A percentile compares a stretch with the other conserved stretches of the same genome.
These are phyloP conservation scores for Camellia granthamiana DNA, from an alignment of 148 eudicot species.

Conservation along the genomic window DNA sequence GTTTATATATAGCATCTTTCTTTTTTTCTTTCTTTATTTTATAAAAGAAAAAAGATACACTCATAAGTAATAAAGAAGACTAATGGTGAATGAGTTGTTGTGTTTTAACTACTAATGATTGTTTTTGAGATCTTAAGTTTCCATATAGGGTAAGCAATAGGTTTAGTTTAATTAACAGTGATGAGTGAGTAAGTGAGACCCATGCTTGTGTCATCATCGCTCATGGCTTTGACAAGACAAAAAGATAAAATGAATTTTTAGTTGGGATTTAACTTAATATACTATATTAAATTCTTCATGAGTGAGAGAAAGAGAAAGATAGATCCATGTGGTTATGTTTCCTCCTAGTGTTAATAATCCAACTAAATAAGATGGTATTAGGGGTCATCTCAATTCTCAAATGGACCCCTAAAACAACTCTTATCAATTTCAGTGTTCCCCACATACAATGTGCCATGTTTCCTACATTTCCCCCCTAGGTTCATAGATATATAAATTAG, in stretches of 20 bases:
- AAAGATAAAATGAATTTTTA: slow-evolving; percentile 33
- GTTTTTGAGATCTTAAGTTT: slow-evolving; percentile 22
- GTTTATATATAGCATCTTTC: no score
- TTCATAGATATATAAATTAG: not conserved
- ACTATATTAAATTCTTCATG: slow-evolving; percentile 35
- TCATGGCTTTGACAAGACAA: slow-evolving; percentile 47
- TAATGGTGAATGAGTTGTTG: slow-evolving; percentile 12
- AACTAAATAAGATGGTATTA: slow-evolving; percentile 28
- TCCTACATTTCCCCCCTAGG: not conserved
- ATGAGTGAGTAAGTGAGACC: not conserved
- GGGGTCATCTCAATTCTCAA: slow-evolving; percentile 51
- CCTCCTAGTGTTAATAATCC: slow-evolving; percentile 28
- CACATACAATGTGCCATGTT: slow-evolving; percentile 37
- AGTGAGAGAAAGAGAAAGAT: slow-evolving; percentile 5
- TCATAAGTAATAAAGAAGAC: not conserved
- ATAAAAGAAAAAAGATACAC: no score
- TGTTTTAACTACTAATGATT: slow-evolving; percentile 21
- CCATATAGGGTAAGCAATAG: slow-evolving; percentile 15
- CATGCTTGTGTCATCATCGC: slow-evolving; percentile 24
- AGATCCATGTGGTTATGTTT: slow-evolving; percentile 77
- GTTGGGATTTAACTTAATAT: slow-evolving; percentile 29
- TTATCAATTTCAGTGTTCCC: slow-evolving; percentile 31
- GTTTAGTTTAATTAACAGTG: slow-evolving; percentile 11
- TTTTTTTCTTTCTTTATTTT: no score
- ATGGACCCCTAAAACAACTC: slow-evolving; percentile 25